Evolutionary conservation across 73 alveolate genomes (phyloP), one percentile per base, ranked within the genome.

Genomic region (Paramecium caudatum): DNA sequence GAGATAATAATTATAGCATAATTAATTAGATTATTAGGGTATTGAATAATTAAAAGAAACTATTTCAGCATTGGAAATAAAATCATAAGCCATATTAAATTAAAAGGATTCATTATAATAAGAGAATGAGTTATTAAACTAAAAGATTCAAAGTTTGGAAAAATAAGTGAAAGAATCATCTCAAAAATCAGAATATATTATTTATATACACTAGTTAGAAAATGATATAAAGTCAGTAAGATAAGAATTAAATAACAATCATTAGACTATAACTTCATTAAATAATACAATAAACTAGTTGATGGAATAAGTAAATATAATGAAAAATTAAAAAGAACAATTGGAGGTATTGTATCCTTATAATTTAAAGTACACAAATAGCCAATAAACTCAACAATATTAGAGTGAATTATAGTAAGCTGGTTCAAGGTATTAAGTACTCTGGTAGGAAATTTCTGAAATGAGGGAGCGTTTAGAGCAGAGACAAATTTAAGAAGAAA

Each of bases 71-170:
- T 74, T 74, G n/a, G 88, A 74, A 74, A 41, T 37, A 2, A 74
- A 74, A 74, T 74, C 88, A 41, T 16, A 19, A 17, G 55, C 33
- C 12, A 17, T 74, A 3, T 41, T 74, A 34, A 74, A 74, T 45
- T 74, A 36, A 25, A 74, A 43, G 4, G 88, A 74, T 74, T 16
- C 69, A 3, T 25, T 37, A 0, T 5, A 45, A 37, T 74, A 74
- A 39, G 88, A 74, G 69, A 74, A 74, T 74, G 88, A 74, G 5
- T 47, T 74, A n/a, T 25, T 74, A 15, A 19, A 74, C 32, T n/a
- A 23, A 16, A 74, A 74, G 43, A 39, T 74, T 21, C 19, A 17
- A 39, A 74, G 65, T 45, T 30, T 74, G 16, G 88, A 74, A 15
- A 45, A 17, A 74, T 10, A 74, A 74, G 0, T 74, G 32, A 16